These are phyloP conservation scores for Fraxinus paxiana DNA, from an alignment of 305 asterid genomes.

Conservation along the genomic window DNA sequence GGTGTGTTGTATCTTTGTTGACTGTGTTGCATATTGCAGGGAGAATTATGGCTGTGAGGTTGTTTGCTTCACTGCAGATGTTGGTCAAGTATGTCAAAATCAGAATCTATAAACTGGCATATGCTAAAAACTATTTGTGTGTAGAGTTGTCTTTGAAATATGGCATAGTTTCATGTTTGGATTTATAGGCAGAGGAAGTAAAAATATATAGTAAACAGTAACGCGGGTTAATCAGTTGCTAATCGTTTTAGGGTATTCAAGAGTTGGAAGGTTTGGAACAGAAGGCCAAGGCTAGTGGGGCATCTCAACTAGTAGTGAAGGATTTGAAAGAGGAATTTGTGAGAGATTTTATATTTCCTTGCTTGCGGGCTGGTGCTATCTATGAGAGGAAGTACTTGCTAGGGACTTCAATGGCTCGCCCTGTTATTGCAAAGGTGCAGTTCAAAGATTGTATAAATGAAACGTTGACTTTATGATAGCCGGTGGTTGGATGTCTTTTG, in stretches of 20 bases:
- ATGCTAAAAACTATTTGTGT: background rate
- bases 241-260: slow-evolving; percentile 54
- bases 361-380: slow-evolving; percentile 89
- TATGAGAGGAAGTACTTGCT: slow-evolving; percentile 92
- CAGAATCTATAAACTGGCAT: slow-evolving; percentile 2
- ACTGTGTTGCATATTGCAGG: slow-evolving; percentile 42
- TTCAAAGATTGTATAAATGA: slow-evolving; percentile 7
- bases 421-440: slow-evolving; percentile 89
- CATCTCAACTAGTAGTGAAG: slow-evolving; percentile 89
- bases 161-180: slow-evolving; percentile 50
- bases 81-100: slow-evolving; percentile 75
- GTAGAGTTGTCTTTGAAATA: slow-evolving; percentile 12
- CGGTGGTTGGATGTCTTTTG: background rate
- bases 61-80: slow-evolving; percentile 97
- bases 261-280: slow-evolving; percentile 90
- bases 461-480: background rate
- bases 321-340: slow-evolving; percentile 94
- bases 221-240: slow-evolving; percentile 1
- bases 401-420: slow-evolving; percentile 98
- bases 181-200: background rate
- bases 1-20: background rate
- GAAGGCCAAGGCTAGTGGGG: slow-evolving; percentile 96
- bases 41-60: slow-evolving; percentile 97
- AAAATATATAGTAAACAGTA: slow-evolving; percentile 4
- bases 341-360: slow-evolving; percentile 80